A percentile compares a stretch with the other conserved stretches of the same genome.
Conservation (phyloP, 305 asterid species). For the Andrographis paniculata region DNA sequence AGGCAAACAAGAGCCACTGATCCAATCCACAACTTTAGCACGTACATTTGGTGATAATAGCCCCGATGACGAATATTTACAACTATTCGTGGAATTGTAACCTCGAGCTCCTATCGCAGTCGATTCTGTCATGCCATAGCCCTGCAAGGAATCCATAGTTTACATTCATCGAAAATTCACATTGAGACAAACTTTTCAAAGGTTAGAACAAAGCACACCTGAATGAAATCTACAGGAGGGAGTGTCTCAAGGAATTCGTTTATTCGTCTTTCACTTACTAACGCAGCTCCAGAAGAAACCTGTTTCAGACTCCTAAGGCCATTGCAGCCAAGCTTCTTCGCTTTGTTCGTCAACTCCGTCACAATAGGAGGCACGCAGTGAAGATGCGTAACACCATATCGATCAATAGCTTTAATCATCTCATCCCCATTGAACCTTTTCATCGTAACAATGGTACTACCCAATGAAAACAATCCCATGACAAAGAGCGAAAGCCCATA, state of each 20-base stretch:
- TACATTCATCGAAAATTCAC: not conserved
- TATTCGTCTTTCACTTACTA: slow-evolving; percentile 31
- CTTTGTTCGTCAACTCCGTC: slow-evolving; percentile 41
- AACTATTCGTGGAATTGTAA: slow-evolving; percentile 33
- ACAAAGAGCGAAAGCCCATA: slow-evolving; percentile 66
- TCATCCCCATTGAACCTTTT: slow-evolving; percentile 52
- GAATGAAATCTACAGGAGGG: slow-evolving; percentile 71
- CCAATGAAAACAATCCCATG: slow-evolving; percentile 66
- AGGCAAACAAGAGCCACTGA: slow-evolving; percentile 44
- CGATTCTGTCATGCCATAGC: slow-evolving; percentile 85
- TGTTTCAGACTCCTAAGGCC: slow-evolving; percentile 56
- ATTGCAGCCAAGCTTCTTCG: slow-evolving; percentile 23
- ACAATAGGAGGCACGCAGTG: slow-evolving; percentile 62
- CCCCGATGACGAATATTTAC: slow-evolving; percentile 49
- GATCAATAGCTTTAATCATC: slow-evolving; percentile 51
- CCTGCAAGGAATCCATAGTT: slow-evolving; percentile 31
- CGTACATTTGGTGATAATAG: slow-evolving; percentile 52
- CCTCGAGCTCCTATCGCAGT: slow-evolving; percentile 77
- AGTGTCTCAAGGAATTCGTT: slow-evolving; percentile 43
- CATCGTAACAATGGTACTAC: slow-evolving; percentile 57
- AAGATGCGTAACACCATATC: slow-evolving; percentile 63
- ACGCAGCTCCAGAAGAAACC: slow-evolving; percentile 82
- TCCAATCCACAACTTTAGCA: slow-evolving; percentile 74
- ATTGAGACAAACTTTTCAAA: not conserved
- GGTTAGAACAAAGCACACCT: slow-evolving; percentile 29